Percentiles rank a stretch among this genome's conserved stretches.
Conservation (phyloP, 2,329 filamentous ascomycete genomes). For the Calonectria fujianensis region DNA sequence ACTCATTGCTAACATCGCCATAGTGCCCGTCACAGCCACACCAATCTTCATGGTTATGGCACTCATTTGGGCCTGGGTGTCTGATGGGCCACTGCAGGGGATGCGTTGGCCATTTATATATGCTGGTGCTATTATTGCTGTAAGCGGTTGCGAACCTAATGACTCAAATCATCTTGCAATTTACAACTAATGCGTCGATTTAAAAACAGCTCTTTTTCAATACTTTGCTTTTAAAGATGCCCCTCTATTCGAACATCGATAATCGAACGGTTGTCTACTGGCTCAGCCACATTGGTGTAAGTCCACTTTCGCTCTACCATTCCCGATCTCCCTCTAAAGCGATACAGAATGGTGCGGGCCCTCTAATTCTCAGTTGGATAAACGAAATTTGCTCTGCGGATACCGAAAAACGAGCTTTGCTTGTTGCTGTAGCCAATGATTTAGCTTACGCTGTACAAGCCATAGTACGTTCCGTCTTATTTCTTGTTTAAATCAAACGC, state of each 20-base stretch:
- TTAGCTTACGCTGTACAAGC: conserved; percentile 48
- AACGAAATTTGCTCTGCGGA: conserved; percentile 49
- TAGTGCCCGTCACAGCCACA: conserved; percentile 45
- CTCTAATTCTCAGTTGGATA: conserved; percentile 51
- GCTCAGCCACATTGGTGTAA: conserved; percentile 50
- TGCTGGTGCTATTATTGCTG: conserved; percentile 41
- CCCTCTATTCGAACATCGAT: conserved; percentile 41
- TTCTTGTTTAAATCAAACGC: background rate
- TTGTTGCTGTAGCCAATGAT: conserved; percentile 44
- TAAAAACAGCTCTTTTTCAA: conserved; percentile 41
- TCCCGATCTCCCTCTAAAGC: background rate
- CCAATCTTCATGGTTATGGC: conserved; percentile 47
- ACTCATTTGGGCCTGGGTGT: conserved; percentile 46
- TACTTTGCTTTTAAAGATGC: conserved; percentile 41
- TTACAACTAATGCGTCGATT: background rate
- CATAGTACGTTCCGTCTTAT: conserved; percentile 24
- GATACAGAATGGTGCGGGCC: conserved; percentile 44
- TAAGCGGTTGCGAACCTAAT: background rate
- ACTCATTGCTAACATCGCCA: background rate
- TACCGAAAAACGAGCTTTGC: conserved; percentile 48
- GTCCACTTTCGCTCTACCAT: background rate
- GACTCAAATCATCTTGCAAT: background rate
- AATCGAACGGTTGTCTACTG: conserved; percentile 46
- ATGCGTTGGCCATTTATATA: conserved; percentile 48
- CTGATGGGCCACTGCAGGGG: conserved; percentile 44